Base-by-base conservation (phyloP, 306 rosid species). In the Dryas drummondii region DNA sequence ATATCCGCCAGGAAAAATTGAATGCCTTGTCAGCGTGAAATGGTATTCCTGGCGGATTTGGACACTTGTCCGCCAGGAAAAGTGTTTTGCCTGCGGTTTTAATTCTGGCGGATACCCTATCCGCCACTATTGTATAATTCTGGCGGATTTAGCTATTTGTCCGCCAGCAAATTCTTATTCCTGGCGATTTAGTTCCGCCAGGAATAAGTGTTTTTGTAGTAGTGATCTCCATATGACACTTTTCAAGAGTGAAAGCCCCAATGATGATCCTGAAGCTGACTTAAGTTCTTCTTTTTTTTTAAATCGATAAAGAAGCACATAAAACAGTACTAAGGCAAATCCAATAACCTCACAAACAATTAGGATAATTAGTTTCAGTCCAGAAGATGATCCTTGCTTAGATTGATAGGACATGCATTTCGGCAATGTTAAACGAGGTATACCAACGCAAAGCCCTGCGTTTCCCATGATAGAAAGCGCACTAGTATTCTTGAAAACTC, bases 401-500 rank as follows among this genome's bases (percentile, higher is more conserved):
- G 50, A 48, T 17, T 69, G 5, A 40, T 7, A 1, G 6, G 58
- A 26, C 13, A 11, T 40, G 68, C 82, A 82, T 32, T 7, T 45
- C 4, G 79, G 17, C 19, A 82, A 46, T 42, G 42, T 16, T 0
- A 82, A 8, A 62, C 61, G 64, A 4, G 69, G 13, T 19, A 78
- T 74, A 48, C 82, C 77, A 2, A 76, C 49, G 17, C 84, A 80
- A 42, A 75, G 72, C 40, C 22, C 44, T 27, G 49, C 2, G 5
- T 75, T 80, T 74, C 80, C 84, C 5, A 9, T 0, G 12, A 80
- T 5, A 5, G 60, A 80, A 15, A 75, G 11, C 0, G 54, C 76
- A 53, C 49, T 73, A n/a, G 7, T 10, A 32, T 82, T 82, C 13
- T 45, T 68, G 26, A 82, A 78, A 27, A 82, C 69, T 13, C 85